Evolutionary conservation across 2,329 filamentous ascomycete genomes (phyloP).

Genomic region (Talaromyces sp.): DNA sequence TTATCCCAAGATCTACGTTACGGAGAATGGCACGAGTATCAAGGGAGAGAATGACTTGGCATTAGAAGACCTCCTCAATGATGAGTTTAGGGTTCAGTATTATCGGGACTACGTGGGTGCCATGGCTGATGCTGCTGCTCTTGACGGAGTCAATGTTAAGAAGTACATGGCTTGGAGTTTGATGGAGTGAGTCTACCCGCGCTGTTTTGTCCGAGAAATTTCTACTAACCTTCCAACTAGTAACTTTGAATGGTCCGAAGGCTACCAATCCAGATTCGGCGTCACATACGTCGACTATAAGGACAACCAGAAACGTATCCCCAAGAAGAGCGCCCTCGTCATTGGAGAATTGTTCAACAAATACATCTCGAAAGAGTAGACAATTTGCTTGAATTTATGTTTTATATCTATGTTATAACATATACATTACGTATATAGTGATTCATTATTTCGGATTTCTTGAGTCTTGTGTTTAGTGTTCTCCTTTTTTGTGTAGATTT

Average conservation of each 20-base stretch:
- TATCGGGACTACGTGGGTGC: slow-evolving; percentile 74
- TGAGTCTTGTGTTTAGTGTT: background rate
- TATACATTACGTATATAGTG: slow-evolving; percentile 3
- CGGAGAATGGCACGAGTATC: slow-evolving; percentile 82
- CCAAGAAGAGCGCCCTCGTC: slow-evolving; percentile 78
- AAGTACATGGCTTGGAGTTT: slow-evolving; percentile 86
- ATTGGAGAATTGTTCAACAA: slow-evolving; percentile 68
- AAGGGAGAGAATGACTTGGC: slow-evolving; percentile 77
- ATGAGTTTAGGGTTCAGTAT: slow-evolving; percentile 78
- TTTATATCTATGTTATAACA: background rate
- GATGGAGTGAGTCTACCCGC: slow-evolving; percentile 60
- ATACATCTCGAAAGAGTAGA: slow-evolving; percentile 61
- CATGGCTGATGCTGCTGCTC: slow-evolving; percentile 66
- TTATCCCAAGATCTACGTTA: slow-evolving; percentile 76
- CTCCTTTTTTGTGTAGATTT: background rate
- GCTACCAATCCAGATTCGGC: slow-evolving; percentile 81
- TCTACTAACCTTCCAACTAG: slow-evolving; percentile 30
- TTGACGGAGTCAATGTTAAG: slow-evolving; percentile 73
- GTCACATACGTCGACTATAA: slow-evolving; percentile 80
- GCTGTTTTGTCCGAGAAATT: background rate
- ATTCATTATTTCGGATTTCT: background rate
- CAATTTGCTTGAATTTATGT: background rate
- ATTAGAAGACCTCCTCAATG: slow-evolving; percentile 67
- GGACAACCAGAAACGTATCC: slow-evolving; percentile 71
- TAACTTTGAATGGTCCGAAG: slow-evolving; percentile 91